Evolutionary conservation across 2,329 filamentous ascomycete genomes (phyloP), one percentile per base, ranked within the genome.

Genomic region (Karstenula rhodostoma): DNA sequence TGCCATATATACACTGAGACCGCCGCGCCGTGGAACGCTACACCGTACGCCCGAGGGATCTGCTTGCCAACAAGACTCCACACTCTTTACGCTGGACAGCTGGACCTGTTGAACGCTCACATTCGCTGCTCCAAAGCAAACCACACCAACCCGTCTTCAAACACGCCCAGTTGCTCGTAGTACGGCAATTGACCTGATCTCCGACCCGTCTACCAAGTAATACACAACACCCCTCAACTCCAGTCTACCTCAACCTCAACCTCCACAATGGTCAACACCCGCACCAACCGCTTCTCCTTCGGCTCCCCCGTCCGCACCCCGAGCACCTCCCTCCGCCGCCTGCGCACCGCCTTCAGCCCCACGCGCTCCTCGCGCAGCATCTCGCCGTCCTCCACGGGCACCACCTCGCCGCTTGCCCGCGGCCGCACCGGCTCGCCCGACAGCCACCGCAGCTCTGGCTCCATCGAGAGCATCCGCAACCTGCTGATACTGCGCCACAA

Each of bases 211-310:
- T 22, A 27, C 27, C 37, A 58, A 57, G 50, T 46, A 33, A 52
- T 57, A 61, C 40, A 33, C 40, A 32, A 6, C 29, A 32, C 29
- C 29, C 5, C 29, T 35, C 33, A 12, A 35, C 33, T 13, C 15
- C 37, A 19, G n/a, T 17, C 35, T 6, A 40, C 33, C 33, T 35
- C 33, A 35, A 6, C 15, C 35, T 17, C 35, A 17, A 40, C 12
- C 15, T 59, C 58, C 58, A 72, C 60, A 58, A 77, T 77, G 74
- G 64, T 65, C 58, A 68, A 69, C 56, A 71, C 67, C 69, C 74
- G 73, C 68, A 68, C 70, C 64, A 75, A 76, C 74, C 76, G 74
- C 72, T 77, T 76, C 74, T 67, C 71, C 47, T 71, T 73, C 37
- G 37, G 37, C 37, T 40, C 37, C 32, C 54, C 73, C 33, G 65